phyloP scores from a whole-genome alignment of 352 stramenopile genomes.

The Phytophthora niederhauseri region DNA sequence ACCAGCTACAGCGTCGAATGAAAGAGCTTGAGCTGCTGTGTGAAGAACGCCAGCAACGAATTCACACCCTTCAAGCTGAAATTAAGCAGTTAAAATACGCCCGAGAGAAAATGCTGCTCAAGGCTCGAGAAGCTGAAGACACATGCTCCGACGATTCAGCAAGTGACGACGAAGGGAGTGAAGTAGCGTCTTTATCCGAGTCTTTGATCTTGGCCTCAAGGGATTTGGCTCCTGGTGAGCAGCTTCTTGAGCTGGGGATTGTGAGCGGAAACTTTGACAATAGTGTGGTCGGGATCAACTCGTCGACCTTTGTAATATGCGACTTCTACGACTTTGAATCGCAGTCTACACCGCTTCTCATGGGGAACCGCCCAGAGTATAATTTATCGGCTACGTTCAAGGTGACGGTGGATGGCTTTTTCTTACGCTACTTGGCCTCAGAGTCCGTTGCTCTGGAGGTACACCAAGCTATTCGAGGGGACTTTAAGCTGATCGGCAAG shows the following conservation, averaged over 20 bases:
- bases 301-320: constrained; percentile 92
- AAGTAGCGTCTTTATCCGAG: constrained; percentile 66
- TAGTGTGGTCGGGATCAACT: constrained; percentile 62
- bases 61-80: constrained; percentile 88
- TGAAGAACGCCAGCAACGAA: constrained; percentile 82
- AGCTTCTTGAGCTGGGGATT: constrained; percentile 93
- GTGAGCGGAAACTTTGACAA: constrained; percentile 75
- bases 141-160: constrained; percentile 31
- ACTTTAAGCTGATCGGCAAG: constrained; percentile 89
- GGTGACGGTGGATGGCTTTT: constrained; percentile 93
- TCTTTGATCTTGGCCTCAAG: constrained; percentile 67
- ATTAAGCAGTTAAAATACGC: constrained; percentile 88
- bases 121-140: constrained; percentile 28
- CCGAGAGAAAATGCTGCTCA: constrained; percentile 53
- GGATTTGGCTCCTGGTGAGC: constrained; percentile 82
- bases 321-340: constrained; percentile 97
- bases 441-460: constrained; percentile 90
- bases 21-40: constrained; percentile 87
- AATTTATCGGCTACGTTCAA: constrained; percentile 94
- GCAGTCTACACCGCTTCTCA: constrained; percentile 89
- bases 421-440: constrained; percentile 90
- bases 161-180: constrained; percentile 50
- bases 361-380: constrained; percentile 84
- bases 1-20: constrained; percentile 78
- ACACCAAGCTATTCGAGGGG: constrained; percentile 85